Evolutionary conservation across 2,329 filamentous ascomycete species (phyloP).

Genomic region (Orbilia javanica): DNA sequence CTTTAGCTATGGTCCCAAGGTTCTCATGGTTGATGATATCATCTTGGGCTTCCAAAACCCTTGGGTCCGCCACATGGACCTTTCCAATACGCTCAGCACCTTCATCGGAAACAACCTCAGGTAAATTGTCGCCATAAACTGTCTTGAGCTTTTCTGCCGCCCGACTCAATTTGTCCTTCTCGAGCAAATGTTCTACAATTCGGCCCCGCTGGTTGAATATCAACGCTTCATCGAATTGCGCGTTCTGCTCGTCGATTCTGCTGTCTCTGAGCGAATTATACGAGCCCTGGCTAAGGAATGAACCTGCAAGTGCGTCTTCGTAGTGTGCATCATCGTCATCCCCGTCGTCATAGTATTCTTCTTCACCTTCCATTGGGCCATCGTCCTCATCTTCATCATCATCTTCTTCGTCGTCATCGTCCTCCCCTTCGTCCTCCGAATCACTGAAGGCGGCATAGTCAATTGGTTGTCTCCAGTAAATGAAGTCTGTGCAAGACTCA

Average conservation of each 20-base stretch:
- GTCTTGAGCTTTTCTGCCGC: conserved; percentile 43
- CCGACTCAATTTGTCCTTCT: conserved; percentile 49
- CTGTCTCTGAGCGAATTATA: conserved; percentile 28
- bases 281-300: conserved; percentile 59
- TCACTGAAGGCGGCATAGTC: conserved; percentile 89
- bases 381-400: conserved; percentile 67
- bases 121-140: conserved; percentile 26
- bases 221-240: conserved; percentile 42
- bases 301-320: conserved; percentile 50
- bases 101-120: conserved; percentile 18
- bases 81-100: conserved; percentile 25
- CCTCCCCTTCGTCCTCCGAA: conserved; percentile 69
- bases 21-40: conserved; percentile 49
- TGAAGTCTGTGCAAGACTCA: conserved; percentile 96
- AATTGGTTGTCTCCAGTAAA: conserved; percentile 88
- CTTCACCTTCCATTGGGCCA: conserved; percentile 66
- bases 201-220: conserved; percentile 35
- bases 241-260: conserved; percentile 35
- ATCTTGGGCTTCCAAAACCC: conserved; percentile 52
- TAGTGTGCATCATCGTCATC: conserved; percentile 65
- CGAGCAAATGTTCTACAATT: conserved; percentile 43
- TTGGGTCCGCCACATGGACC: conserved; percentile 46
- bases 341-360: conserved; percentile 68
- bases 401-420: conserved; percentile 65
- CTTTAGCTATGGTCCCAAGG: neutral